Evolutionary conservation across 2,329 filamentous ascomycete species (phyloP).

Genomic region (Pseudofabraea citricarpa): DNA sequence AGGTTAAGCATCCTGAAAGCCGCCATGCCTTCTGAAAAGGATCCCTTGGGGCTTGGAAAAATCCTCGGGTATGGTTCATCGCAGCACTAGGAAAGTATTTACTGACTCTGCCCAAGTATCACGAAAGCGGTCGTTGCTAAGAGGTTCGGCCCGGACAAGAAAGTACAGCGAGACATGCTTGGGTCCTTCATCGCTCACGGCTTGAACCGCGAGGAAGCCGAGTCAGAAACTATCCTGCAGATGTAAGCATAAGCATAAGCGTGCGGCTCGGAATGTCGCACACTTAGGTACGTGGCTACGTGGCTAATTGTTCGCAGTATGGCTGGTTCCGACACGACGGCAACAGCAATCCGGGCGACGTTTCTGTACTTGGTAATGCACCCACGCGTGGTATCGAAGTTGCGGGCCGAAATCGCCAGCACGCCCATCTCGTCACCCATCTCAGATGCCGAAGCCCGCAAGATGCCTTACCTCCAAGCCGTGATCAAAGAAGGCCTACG

Average conservation of each 20-base stretch:
- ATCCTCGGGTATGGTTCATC: conserved; percentile 38
- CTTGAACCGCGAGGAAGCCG: conserved; percentile 8
- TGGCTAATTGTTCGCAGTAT: too few species aligned
- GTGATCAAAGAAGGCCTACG: conserved; percentile 37
- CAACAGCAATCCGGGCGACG: conserved; percentile 46
- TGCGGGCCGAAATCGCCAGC: conserved; percentile 42
- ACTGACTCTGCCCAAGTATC: conserved; percentile 22
- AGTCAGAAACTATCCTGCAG: conserved; percentile 5
- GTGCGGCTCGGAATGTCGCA: too few species aligned
- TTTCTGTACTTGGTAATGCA: conserved; percentile 47
- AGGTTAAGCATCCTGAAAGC: conserved; percentile 35
- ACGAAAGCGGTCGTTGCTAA: conserved; percentile 40
- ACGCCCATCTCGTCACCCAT: conserved; percentile 24
- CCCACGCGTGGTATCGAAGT: conserved; percentile 37
- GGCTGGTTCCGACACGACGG: conserved; percentile 53
- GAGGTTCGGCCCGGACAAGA: conserved; percentile 36
- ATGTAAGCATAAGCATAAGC: conserved; percentile 14
- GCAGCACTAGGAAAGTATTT: background rate
- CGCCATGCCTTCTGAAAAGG: conserved; percentile 35
- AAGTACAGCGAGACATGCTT: conserved; percentile 45
- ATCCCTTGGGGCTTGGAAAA: conserved; percentile 34
- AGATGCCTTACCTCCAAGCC: conserved; percentile 34
- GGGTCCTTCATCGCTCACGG: conserved; percentile 42
- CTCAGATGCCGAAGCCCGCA: conserved; percentile 11
- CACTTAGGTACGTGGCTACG: too few species aligned